Base-by-base conservation (phyloP, 2,329 filamentous ascomycete species). In the Monosporascus sp. region DNA sequence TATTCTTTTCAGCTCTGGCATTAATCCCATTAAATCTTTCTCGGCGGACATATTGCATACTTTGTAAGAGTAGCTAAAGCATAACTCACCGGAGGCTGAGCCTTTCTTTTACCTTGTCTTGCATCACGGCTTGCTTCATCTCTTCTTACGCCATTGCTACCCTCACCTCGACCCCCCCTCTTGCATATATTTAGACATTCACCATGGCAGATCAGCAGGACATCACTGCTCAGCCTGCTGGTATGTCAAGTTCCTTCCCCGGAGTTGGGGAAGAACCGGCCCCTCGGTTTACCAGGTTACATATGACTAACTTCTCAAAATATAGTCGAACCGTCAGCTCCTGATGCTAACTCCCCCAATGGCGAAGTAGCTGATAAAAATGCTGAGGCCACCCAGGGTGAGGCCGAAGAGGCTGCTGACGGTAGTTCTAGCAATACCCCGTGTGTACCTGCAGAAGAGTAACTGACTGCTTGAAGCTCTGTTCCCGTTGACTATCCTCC, bases 401-500 rank as follows among this genome's bases (percentile, higher is more conserved):
- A 65, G 38, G 55, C 27, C 14, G 61, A 48, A 44, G 60, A 64
- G 38, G 52, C 39, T 50, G 64, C 50, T 24, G 65, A 69, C 56
- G 64, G 66, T 67, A 62, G 27, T 35, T 18, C 38, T 35, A 35
- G 39, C 7, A 36, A 11, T n/a, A 53, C 50, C 56, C 11, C 18
- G 35, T 15, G 44, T 41, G 35, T 54, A 45, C 54, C 61, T 65
- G 54, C 64, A 50, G 52, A 44, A 24, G 43, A 46, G 22, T 14
- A 27, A 24, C 43, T 46, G 24, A 46, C 43, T 25, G 24, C 45
- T 37, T n/a, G 2, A 46, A 72, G 79, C 79, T 53, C 72, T 84
- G 50, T 77, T 83, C 63, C 76, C 77, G 55, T 66, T 97, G 66
- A 88, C 85, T 56, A 85, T 97, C 65, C 83, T 88, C 70, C 82